phyloP scores from a whole-genome alignment of 352 stramenopile species.

The Globisporangium heterothallicum region DNA sequence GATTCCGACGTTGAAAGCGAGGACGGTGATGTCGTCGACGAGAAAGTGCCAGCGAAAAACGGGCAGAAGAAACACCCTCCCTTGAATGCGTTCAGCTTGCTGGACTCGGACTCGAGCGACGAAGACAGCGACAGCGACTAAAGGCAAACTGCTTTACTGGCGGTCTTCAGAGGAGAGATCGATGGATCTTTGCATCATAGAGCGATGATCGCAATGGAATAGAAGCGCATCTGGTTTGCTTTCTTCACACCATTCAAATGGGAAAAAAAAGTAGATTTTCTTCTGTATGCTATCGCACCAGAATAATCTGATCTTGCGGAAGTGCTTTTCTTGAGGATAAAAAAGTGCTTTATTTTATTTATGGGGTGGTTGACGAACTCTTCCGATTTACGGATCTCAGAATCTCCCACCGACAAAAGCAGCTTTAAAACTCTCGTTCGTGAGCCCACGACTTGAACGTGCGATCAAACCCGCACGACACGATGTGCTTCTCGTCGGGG shows the following conservation, averaged over 20 bases:
- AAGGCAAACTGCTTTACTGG: background rate
- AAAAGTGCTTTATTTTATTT: background rate
- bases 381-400: no score
- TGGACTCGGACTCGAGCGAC: slow-evolving; percentile 88
- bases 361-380: no score
- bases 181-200: background rate
- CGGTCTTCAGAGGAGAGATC: background rate
- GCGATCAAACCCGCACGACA: slow-evolving; percentile 87
- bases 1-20: slow-evolving; percentile 5
- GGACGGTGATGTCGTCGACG: slow-evolving; percentile 33
- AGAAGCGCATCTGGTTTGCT: no score
- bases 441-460: slow-evolving; percentile 93
- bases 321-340: background rate
- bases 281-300: no score
- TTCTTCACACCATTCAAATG: no score
- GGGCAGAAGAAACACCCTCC: slow-evolving; percentile 8
- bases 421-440: slow-evolving; percentile 87
- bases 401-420: no score
- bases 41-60: background rate
- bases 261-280: no score
- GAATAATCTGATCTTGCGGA: no score
- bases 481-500: slow-evolving; percentile 82
- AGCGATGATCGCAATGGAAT: no score
- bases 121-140: slow-evolving; percentile 31
- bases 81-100: slow-evolving; percentile 73